A percentile compares a stretch with the other conserved stretches of the same genome.
Evolutionary conservation across 1,139 yeast species (phyloP).

Genomic region (Hyphopichia wangnamkhiaoensis): DNA sequence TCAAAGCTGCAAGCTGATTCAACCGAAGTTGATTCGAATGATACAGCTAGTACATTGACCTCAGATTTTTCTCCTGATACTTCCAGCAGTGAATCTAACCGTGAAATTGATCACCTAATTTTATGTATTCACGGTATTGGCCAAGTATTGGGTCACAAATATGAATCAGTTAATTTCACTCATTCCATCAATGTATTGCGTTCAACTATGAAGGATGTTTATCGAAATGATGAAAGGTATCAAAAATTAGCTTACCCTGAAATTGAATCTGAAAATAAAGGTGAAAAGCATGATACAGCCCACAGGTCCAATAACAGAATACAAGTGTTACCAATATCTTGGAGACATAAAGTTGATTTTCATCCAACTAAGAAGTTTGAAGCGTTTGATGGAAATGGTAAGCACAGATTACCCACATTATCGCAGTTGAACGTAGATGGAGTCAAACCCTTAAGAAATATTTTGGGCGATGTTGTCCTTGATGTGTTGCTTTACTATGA

Average conservation of each 20-base stretch:
- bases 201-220: slow-evolving; percentile 60
- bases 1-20: slow-evolving; percentile 12
- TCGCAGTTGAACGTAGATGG: slow-evolving; percentile 80
- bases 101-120: slow-evolving; percentile 76
- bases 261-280: slow-evolving; percentile 17
- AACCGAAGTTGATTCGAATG: slow-evolving; percentile 18
- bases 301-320: slow-evolving; percentile 50
- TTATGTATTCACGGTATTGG: slow-evolving; percentile 94
- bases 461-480: slow-evolving; percentile 82
- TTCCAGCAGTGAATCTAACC: slow-evolving; percentile 31
- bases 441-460: slow-evolving; percentile 70
- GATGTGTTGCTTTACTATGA: slow-evolving; percentile 87
- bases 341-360: slow-evolving; percentile 74
- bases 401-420: slow-evolving; percentile 58
- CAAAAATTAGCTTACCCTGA: slow-evolving; percentile 38
- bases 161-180: slow-evolving; percentile 81
- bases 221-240: slow-evolving; percentile 44
- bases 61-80: slow-evolving; percentile 50
- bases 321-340: slow-evolving; percentile 76
- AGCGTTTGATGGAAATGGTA: slow-evolving; percentile 28
- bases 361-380: slow-evolving; percentile 45
- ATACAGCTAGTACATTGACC: slow-evolving; percentile 49
- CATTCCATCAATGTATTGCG: slow-evolving; percentile 79
- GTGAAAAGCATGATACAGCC: not conserved
- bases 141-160: slow-evolving; percentile 77